Conservation (phyloP, 2,329 filamentous ascomycete species). For the Microsporum ferrugineum region DNA sequence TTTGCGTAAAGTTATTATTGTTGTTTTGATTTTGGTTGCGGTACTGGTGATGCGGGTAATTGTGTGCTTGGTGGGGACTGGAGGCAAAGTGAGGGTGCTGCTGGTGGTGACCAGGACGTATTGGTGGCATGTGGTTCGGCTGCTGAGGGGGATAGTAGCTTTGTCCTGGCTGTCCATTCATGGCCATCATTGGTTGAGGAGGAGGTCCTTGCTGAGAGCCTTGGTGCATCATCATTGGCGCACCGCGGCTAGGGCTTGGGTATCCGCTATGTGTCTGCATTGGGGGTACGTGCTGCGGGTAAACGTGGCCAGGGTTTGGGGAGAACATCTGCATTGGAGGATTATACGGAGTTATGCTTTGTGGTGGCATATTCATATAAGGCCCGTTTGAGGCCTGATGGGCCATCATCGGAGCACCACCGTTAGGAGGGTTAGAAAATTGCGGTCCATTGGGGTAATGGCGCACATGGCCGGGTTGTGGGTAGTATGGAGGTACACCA, state of each 20-base stretch:
- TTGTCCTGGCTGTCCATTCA: conserved; percentile 66
- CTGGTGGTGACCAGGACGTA: conserved; percentile 48
- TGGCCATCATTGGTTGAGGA: conserved; percentile 55
- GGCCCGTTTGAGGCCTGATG: conserved; percentile 55
- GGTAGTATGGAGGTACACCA: conserved; percentile 59
- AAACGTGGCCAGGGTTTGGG: conserved; percentile 59
- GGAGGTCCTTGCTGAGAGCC: conserved; percentile 82
- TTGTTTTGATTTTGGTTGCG: conserved; percentile 46
- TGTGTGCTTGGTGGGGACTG: conserved; percentile 54
- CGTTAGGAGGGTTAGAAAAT: conserved; percentile 59
- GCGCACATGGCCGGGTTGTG: conserved; percentile 59
- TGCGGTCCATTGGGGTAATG: conserved; percentile 61
- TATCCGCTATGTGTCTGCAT: conserved; percentile 57
- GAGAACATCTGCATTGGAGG: conserved; percentile 78
- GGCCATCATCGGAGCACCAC: conserved; percentile 69
- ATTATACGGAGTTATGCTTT: conserved; percentile 52
- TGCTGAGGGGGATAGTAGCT: conserved; percentile 61
- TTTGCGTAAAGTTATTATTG: conserved; percentile 31
- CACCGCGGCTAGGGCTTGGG: conserved; percentile 75
- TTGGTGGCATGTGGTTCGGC: conserved; percentile 54
- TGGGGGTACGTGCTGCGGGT: conserved; percentile 42
- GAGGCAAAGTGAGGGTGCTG: conserved; percentile 51
- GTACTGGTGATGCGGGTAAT: conserved; percentile 49
- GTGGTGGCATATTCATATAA: conserved; percentile 62
- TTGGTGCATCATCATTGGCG: conserved; percentile 90